A percentile compares a stretch with the other conserved stretches of the same genome.
phyloP scores from a whole-genome alignment of 2,329 filamentous ascomycete species.

The Macrophomina tecta region DNA sequence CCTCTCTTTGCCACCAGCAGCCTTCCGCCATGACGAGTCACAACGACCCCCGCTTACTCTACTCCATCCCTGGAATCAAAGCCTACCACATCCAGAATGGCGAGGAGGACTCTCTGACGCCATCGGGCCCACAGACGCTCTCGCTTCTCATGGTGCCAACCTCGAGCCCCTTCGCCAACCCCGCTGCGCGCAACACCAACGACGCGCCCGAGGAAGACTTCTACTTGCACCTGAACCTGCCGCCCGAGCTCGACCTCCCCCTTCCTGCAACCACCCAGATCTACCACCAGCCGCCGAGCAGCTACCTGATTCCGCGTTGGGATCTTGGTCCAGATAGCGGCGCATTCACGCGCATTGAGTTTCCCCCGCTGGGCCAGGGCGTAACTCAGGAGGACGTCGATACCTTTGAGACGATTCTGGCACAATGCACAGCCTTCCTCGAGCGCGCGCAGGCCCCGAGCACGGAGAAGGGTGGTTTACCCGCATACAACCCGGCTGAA shows the following conservation, averaged over 20 bases:
- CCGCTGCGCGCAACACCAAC: conserved; percentile 63
- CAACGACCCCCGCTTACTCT: conserved; percentile 62
- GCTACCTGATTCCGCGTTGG: conserved; percentile 95
- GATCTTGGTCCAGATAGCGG: conserved; percentile 87
- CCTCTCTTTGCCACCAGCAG: conserved; percentile 5
- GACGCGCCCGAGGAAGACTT: conserved; percentile 75
- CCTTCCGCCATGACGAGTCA: conserved; percentile 53
- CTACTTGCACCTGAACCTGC: conserved; percentile 93
- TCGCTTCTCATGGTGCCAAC: conserved; percentile 97
- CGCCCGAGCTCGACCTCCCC: conserved; percentile 91
- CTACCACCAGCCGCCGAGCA: conserved; percentile 90
- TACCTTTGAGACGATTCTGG: conserved; percentile 95
- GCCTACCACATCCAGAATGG: conserved; percentile 93
- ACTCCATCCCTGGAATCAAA: conserved; percentile 77
- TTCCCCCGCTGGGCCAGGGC: conserved; percentile 74
- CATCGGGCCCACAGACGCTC: conserved; percentile 85
- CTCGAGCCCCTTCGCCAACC: conserved; percentile 69
- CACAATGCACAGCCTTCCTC: conserved; percentile 96
- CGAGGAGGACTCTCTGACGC: conserved; percentile 80
- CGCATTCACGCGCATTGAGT: conserved; percentile 92
- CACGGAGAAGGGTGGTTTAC: conserved; percentile 40
- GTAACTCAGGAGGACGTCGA: conserved; percentile 90
- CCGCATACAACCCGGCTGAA: conserved; percentile 77
- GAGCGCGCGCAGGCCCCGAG: conserved; percentile 76
- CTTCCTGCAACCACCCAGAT: conserved; percentile 96